phyloP scores from a whole-genome alignment of 768 basidiomycete genomes.

The Lenzites betulinus region DNA sequence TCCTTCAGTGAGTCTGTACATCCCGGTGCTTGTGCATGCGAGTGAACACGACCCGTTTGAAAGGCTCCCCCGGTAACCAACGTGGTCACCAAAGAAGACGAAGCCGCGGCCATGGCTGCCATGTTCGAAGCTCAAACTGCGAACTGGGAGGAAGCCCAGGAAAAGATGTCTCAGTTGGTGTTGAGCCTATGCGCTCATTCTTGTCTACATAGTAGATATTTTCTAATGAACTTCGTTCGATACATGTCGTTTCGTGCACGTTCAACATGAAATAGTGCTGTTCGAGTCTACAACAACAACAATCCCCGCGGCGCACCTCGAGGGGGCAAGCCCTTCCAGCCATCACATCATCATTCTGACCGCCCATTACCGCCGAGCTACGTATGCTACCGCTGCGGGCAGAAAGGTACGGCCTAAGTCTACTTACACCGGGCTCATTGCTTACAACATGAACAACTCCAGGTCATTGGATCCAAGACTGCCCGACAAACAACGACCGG shows the following conservation, averaged over 20 bases:
- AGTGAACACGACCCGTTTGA: background rate
- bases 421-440: constrained; percentile 10
- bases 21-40: background rate
- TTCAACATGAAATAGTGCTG: constrained; percentile 49
- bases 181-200: constrained; percentile 55
- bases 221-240: constrained; percentile 71
- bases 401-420: constrained; percentile 69
- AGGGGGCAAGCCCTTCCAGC: constrained; percentile 57
- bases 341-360: constrained; percentile 58
- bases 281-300: constrained; percentile 66
- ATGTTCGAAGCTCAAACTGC: constrained; percentile 95
- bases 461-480: constrained; percentile 99
- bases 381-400: constrained; percentile 97
- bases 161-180: constrained; percentile 99
- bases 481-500: constrained; percentile 95
- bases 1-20: background rate
- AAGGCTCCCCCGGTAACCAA: constrained; percentile 32
- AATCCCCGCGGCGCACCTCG: constrained; percentile 61
- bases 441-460: constrained; percentile 1
- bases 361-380: constrained; percentile 91
- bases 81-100: constrained; percentile 60
- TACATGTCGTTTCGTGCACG: constrained; percentile 32
- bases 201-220: constrained; percentile 64
- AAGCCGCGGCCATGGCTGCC: constrained; percentile 95
- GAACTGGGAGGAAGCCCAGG: constrained; percentile 98